phyloP scores from a whole-genome alignment of 148 eudicot genomes.

The Arbutus unedo region DNA sequence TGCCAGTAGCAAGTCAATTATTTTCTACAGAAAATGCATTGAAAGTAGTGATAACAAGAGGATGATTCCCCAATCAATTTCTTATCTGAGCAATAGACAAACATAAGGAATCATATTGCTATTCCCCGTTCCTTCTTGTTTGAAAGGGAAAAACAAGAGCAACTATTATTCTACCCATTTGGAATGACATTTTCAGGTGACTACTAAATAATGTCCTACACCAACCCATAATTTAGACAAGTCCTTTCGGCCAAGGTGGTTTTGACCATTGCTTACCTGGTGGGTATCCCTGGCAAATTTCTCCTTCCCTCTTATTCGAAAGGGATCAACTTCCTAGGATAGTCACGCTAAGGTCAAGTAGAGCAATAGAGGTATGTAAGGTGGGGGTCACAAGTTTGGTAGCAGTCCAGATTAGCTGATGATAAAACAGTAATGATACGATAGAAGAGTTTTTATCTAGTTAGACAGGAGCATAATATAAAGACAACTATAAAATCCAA shows the following conservation, averaged over 20 bases:
- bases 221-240: background rate
- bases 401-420: background rate
- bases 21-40: background rate
- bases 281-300: background rate
- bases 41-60: background rate
- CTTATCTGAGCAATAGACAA: background rate
- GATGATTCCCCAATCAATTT: background rate
- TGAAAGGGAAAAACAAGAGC: background rate
- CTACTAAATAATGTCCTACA: background rate
- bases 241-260: background rate
- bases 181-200: background rate
- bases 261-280: background rate
- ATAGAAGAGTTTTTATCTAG: background rate
- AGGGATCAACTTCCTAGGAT: background rate
- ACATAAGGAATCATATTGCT: background rate
- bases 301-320: background rate
- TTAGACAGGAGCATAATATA: background rate
- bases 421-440: background rate
- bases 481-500: background rate
- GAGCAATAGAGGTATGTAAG: background rate
- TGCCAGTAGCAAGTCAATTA: background rate
- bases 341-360: background rate
- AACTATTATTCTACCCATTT: background rate
- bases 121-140: background rate
- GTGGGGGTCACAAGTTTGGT: background rate